Percentiles rank a stretch among this genome's conserved stretches.
phyloP scores from a whole-genome alignment of 2,329 filamentous ascomycete genomes.

The Aspergillus novofumigatus region DNA sequence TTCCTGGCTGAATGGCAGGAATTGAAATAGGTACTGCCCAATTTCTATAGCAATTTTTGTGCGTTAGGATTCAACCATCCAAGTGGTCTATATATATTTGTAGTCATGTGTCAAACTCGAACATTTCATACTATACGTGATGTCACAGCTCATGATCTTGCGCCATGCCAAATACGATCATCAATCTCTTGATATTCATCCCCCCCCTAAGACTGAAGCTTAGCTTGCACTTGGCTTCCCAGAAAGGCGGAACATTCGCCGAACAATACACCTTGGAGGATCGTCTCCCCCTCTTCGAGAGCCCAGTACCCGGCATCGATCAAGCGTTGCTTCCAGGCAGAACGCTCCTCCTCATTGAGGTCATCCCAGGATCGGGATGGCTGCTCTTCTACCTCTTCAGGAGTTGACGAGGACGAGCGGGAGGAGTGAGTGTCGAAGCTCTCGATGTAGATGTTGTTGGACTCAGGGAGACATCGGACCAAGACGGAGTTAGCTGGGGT shows the following conservation, averaged over 20 bases:
- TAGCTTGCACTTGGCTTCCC: not conserved
- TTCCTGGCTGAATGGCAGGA: not conserved
- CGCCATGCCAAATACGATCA: not conserved
- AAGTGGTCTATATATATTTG: not conserved
- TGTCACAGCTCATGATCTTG: not conserved
- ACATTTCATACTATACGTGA: not conserved
- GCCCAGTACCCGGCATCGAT: constrained; percentile 71
- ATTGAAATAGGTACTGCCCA: not conserved
- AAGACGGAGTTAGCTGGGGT: constrained; percentile 2
- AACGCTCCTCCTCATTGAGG: constrained; percentile 58
- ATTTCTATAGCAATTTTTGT: not conserved
- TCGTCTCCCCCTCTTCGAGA: constrained; percentile 70
- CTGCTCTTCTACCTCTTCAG: constrained; percentile 9
- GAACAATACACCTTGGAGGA: constrained; percentile 75
- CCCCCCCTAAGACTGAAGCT: not conserved
- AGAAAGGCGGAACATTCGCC: constrained; percentile 45
- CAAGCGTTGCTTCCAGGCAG: constrained; percentile 66
- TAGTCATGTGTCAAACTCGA: not conserved
- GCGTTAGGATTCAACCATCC: not conserved
- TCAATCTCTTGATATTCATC: not conserved
- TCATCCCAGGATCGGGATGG: constrained; percentile 61
- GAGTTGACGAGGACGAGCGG: constrained; percentile 1
- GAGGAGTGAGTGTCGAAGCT: not conserved
- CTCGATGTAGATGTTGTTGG: not conserved
- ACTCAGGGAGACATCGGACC: not conserved